Percentiles rank a stretch among this genome's conserved stretches.
phyloP scores from a whole-genome alignment of 73 alveolate genomes.

The Paramecium caudatum region DNA sequence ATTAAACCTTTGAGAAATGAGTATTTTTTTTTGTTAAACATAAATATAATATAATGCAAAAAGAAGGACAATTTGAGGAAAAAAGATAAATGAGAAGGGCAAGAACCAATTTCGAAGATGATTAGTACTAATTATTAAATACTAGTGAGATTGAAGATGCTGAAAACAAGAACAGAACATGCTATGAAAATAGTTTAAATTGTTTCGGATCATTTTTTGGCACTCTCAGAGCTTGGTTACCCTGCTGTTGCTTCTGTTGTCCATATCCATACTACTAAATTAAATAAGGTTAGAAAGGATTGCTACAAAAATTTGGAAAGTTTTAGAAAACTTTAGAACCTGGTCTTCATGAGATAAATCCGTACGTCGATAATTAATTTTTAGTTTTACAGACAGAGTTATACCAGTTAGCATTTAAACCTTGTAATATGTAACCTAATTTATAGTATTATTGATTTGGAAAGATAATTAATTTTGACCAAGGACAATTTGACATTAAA shows the following conservation, averaged over 20 bases:
- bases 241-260: slow-evolving; percentile 70
- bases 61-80: neutral
- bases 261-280: slow-evolving; percentile 71
- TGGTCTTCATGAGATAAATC: slow-evolving; percentile 75
- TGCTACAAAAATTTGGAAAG: slow-evolving; percentile 71
- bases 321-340: slow-evolving; percentile 73
- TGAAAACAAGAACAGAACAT: slow-evolving; percentile 44
- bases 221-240: slow-evolving; percentile 73
- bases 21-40: neutral
- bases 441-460: slow-evolving; percentile 66
- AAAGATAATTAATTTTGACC: slow-evolving; percentile 64
- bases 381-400: slow-evolving; percentile 49
- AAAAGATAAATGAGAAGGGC: slow-evolving; percentile 60
- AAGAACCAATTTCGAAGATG: slow-evolving; percentile 49
- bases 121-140: neutral
- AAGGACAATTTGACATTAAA: slow-evolving; percentile 72
- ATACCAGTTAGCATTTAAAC: slow-evolving; percentile 52
- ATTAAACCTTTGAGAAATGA: slow-evolving; percentile 69
- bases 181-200: slow-evolving; percentile 68
- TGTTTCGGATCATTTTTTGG: slow-evolving; percentile 74
- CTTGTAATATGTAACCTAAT: neutral
- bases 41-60: neutral
- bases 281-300: slow-evolving; percentile 64
- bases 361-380: neutral
- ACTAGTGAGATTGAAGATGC: neutral